Percentiles rank a stretch among this genome's conserved stretches.
Conservation (phyloP, 768 basidiomycete genomes). For the Cystofilobasidium bisporidii region DNA sequence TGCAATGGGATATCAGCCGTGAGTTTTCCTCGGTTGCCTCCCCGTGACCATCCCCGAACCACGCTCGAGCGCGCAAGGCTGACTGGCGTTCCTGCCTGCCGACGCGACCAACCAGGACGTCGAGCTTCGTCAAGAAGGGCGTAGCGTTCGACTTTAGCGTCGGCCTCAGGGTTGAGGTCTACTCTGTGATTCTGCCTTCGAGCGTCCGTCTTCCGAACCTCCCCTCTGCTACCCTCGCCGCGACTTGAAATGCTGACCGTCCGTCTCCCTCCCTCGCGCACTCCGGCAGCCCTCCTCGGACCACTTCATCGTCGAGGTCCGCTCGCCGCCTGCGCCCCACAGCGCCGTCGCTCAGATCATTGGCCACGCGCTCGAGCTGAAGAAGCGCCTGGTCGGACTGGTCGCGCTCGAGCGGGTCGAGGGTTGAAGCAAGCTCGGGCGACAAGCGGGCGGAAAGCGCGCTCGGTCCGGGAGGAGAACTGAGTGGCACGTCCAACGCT, state of each 20-base stretch:
- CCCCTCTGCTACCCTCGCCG: neutral
- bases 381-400: conserved; percentile 13
- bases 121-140: conserved; percentile 12
- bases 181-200: neutral
- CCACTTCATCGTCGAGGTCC: conserved; percentile 17
- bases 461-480: too few relatives aligned
- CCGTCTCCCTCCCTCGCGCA: too few relatives aligned
- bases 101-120: conserved; percentile 8
- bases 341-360: neutral
- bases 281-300: neutral
- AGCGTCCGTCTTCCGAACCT: neutral
- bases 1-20: conserved; percentile 16
- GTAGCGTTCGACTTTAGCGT: conserved; percentile 5
- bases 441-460: too few relatives aligned
- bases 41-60: too few relatives aligned
- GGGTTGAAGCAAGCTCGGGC: neutral
- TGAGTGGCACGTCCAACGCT: too few relatives aligned
- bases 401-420: conserved; percentile 19
- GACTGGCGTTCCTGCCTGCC: too few relatives aligned
- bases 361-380: conserved; percentile 10
- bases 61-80: too few relatives aligned
- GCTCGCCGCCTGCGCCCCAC: conserved; percentile 13
- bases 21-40: neutral
- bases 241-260: neutral
- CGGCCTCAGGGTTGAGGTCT: conserved; percentile 18